phyloP scores from a whole-genome alignment of 2,329 filamentous ascomycete species.

The Colletotrichum destructivum region DNA sequence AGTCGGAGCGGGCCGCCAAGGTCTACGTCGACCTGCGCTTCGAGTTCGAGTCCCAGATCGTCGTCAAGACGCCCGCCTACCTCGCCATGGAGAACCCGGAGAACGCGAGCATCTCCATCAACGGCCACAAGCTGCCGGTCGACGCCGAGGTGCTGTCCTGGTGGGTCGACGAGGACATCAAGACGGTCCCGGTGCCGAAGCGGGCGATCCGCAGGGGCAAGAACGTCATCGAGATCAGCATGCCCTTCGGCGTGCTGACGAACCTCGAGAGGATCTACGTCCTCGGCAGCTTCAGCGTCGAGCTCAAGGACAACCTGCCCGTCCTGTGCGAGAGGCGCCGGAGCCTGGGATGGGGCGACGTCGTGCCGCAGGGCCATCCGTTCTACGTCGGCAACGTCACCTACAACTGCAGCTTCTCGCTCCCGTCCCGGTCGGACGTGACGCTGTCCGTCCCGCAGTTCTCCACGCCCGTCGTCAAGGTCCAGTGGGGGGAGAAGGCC shows the following conservation, averaged over 20 bases:
- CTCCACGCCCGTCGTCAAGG: slow-evolving; percentile 33
- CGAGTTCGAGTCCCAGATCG: slow-evolving; percentile 44
- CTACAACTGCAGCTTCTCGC: slow-evolving; percentile 43
- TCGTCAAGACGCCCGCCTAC: slow-evolving; percentile 30
- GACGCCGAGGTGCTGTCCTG: slow-evolving; percentile 31
- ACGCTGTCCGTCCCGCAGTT: slow-evolving; percentile 33
- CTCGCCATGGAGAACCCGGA: slow-evolving; percentile 49
- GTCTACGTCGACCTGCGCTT: slow-evolving; percentile 46
- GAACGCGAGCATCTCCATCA: slow-evolving; percentile 45
- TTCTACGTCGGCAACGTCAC: slow-evolving; percentile 47
- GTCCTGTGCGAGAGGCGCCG: slow-evolving; percentile 18
- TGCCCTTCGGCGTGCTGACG: slow-evolving; percentile 49
- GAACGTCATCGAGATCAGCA: slow-evolving; percentile 45
- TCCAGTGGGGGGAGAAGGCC: not conserved
- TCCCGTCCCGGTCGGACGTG: slow-evolving; percentile 7
- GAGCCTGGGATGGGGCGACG: slow-evolving; percentile 47
- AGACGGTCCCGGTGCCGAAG: slow-evolving; percentile 44
- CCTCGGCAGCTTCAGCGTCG: slow-evolving; percentile 48
- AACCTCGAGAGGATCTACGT: slow-evolving; percentile 51
- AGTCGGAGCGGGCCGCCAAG: slow-evolving; percentile 43
- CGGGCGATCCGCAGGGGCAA: slow-evolving; percentile 44
- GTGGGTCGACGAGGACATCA: slow-evolving; percentile 52
- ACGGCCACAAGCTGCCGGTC: slow-evolving; percentile 35
- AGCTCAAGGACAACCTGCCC: slow-evolving; percentile 34
- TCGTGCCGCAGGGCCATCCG: slow-evolving; percentile 45